Evolutionary conservation across 257 asterid genomes (phyloP).

Genomic region (Lavandula angustifolia): DNA sequence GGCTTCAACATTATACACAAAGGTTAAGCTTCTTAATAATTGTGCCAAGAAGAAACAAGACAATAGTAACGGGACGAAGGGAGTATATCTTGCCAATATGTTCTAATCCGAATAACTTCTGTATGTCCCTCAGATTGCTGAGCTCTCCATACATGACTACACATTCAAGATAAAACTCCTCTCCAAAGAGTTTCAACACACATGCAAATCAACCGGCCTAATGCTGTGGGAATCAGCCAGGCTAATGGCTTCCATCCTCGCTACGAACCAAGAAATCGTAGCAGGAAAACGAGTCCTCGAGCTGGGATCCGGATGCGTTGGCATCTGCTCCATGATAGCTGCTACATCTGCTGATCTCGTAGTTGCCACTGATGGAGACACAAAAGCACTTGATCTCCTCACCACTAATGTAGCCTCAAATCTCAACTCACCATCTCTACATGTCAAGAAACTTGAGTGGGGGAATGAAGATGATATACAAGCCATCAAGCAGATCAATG

Average conservation of each 20-base stretch:
- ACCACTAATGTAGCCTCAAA: slow-evolving; percentile 59
- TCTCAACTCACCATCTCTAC: slow-evolving; percentile 46
- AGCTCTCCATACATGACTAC: slow-evolving; percentile 47
- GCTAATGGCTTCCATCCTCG: slow-evolving; percentile 78
- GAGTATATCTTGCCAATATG: neutral
- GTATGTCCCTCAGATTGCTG: slow-evolving; percentile 46
- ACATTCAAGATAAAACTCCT: slow-evolving; percentile 72
- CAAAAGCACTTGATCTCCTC: slow-evolving; percentile 63
- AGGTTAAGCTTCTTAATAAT: too few species aligned
- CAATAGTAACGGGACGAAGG: too few species aligned
- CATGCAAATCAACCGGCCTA: slow-evolving; percentile 89
- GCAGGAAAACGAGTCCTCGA: slow-evolving; percentile 73
- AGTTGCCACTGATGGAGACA: slow-evolving; percentile 91
- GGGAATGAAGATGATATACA: slow-evolving; percentile 62
- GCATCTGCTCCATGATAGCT: slow-evolving; percentile 89
- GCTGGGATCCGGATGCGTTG: slow-evolving; percentile 85
- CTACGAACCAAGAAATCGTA: slow-evolving; percentile 59
- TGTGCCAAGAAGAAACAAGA: too few species aligned
- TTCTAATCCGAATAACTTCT: neutral
- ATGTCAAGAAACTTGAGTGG: slow-evolving; percentile 64
- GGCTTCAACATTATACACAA: too few species aligned
- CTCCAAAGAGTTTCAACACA: slow-evolving; percentile 84
- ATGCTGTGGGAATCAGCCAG: slow-evolving; percentile 98
- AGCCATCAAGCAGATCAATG: slow-evolving; percentile 47
- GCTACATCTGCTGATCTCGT: slow-evolving; percentile 63